phyloP scores from a whole-genome alignment of 1,139 yeast species.

The Pichia sp. region DNA sequence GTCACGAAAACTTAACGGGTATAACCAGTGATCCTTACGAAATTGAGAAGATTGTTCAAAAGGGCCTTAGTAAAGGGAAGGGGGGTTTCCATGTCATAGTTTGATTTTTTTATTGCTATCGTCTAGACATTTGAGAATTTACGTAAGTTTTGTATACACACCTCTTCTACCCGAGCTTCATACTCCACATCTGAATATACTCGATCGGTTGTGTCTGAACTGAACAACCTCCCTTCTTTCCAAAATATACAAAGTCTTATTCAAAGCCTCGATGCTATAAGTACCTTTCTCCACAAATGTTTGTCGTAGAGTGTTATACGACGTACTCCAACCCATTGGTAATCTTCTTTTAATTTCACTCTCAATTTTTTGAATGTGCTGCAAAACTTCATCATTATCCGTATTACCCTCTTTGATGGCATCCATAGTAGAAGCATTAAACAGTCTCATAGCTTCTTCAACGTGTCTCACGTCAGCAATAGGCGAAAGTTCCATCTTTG shows the following conservation, averaged over 20 bases:
- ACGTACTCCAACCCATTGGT: slow-evolving; percentile 96
- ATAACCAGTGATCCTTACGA: slow-evolving; percentile 84
- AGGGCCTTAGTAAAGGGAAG: slow-evolving; percentile 58
- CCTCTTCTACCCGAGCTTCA: slow-evolving; percentile 9
- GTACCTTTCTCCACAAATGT: slow-evolving; percentile 71
- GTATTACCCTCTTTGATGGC: slow-evolving; percentile 65
- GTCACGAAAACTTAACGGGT: slow-evolving; percentile 75
- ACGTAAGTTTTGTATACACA: background rate
- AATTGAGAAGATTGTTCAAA: slow-evolving; percentile 68
- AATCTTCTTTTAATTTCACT: slow-evolving; percentile 81
- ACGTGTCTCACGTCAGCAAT: slow-evolving; percentile 87
- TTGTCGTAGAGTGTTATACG: slow-evolving; percentile 74
- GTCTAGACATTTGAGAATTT: background rate
- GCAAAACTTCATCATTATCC: slow-evolving; percentile 47
- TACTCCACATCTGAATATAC: slow-evolving; percentile 76
- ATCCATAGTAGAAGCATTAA: slow-evolving; percentile 96
- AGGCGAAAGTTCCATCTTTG: slow-evolving; percentile 78
- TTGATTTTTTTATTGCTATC: background rate
- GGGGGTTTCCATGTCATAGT: slow-evolving; percentile 55
- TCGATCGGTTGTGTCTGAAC: slow-evolving; percentile 84
- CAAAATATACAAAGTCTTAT: slow-evolving; percentile 73
- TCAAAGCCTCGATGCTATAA: slow-evolving; percentile 69
- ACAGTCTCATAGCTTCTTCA: slow-evolving; percentile 89
- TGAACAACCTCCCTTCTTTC: slow-evolving; percentile 86
- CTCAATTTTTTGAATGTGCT: slow-evolving; percentile 76